These are phyloP conservation scores for Cutaneotrichosporon sp. DNA, from an alignment of 1,284 basidiomycete genomes.

Conservation along the genomic window DNA sequence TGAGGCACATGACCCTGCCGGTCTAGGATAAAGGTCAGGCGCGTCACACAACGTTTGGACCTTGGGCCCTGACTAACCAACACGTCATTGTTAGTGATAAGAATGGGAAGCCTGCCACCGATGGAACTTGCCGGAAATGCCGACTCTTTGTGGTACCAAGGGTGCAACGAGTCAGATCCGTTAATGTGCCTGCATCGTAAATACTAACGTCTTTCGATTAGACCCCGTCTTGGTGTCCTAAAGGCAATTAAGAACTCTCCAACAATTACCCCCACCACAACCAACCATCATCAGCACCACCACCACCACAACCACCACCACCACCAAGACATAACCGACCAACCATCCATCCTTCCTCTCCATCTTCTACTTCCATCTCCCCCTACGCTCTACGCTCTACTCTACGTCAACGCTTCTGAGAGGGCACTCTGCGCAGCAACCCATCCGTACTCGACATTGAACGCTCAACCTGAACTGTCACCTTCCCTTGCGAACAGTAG, in stretches of 20 bases:
- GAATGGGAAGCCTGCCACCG: background rate
- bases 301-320: slow-evolving; percentile 6
- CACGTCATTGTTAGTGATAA: slow-evolving; percentile 16
- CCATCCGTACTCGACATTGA: background rate
- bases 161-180: background rate
- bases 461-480: background rate
- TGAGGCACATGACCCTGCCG: background rate
- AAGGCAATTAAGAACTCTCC: too few species aligned
- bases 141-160: background rate
- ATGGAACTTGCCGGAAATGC: slow-evolving; percentile 4
- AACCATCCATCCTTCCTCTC: background rate
- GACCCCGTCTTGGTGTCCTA: too few species aligned
- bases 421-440: background rate
- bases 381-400: background rate
- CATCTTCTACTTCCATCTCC: background rate
- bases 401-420: background rate
- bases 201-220: too few species aligned
- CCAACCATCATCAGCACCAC: background rate
- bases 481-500: background rate
- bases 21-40: background rate
- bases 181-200: background rate
- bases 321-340: background rate
- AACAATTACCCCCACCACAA: too few species aligned
- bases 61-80: slow-evolving; percentile 2
- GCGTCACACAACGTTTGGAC: background rate